phyloP scores from a whole-genome alignment of 1,284 basidiomycete species.

The Leccinum subfulvum region DNA sequence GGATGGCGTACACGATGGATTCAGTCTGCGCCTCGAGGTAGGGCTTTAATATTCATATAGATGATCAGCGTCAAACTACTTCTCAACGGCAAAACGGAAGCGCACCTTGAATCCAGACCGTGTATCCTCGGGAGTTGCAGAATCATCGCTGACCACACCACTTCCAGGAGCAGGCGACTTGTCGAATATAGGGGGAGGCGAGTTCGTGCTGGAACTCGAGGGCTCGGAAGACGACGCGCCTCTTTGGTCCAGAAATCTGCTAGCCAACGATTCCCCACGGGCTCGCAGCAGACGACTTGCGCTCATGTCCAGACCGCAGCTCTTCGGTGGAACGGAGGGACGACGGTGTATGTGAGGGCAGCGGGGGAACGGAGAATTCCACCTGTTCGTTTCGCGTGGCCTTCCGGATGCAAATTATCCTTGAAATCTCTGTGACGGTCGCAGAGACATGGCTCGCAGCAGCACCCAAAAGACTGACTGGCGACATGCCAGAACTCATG shows the following conservation, averaged over 20 bases:
- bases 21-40: constrained; percentile 98
- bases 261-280: constrained; percentile 33
- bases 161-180: constrained; percentile 38
- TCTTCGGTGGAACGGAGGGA: constrained; percentile 60
- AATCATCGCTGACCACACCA: constrained; percentile 60
- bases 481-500: constrained; percentile 89
- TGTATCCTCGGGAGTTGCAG: constrained; percentile 64
- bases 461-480: constrained; percentile 93
- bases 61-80: neutral
- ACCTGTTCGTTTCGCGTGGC: constrained; percentile 71
- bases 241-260: constrained; percentile 36
- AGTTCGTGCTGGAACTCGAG: constrained; percentile 69
- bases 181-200: constrained; percentile 73
- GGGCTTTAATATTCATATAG: constrained; percentile 47
- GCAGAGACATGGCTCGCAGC: constrained; percentile 92
- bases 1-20: constrained; percentile 95
- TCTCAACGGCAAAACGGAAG: neutral
- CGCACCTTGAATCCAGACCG: constrained; percentile 81
- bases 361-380: constrained; percentile 44
- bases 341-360: constrained; percentile 36
- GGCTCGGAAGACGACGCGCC: constrained; percentile 53
- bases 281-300: constrained; percentile 38
- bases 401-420: constrained; percentile 74
- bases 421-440: constrained; percentile 87
- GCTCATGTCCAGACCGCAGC: constrained; percentile 42